These are phyloP conservation scores for Jacaranda mimosifolia DNA, from an alignment of 257 asterid species.

Conservation along the genomic window DNA sequence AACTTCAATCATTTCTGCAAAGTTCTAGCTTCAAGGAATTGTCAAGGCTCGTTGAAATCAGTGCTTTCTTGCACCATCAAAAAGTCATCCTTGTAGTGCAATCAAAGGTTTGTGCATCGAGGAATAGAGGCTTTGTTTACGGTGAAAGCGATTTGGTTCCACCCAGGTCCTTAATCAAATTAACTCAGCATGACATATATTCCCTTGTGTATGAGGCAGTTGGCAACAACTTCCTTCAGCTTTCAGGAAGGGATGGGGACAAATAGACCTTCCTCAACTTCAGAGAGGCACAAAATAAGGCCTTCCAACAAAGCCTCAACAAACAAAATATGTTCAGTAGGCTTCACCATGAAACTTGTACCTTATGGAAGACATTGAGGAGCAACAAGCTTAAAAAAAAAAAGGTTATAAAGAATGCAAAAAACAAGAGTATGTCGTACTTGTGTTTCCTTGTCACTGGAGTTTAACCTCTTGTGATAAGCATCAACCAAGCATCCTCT, in stretches of 20 bases:
- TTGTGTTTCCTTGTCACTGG: constrained; percentile 82
- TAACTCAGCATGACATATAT: too few species aligned
- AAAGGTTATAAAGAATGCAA: constrained; percentile 31
- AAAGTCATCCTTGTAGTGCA: background rate
- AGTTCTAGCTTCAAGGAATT: background rate
- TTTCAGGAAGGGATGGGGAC: too few species aligned
- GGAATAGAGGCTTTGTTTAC: too few species aligned
- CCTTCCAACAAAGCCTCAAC: background rate
- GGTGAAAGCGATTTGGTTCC: too few species aligned
- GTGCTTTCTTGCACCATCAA: background rate
- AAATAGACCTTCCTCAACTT: background rate
- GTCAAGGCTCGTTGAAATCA: background rate
- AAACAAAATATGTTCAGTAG: background rate
- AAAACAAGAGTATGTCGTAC: constrained; percentile 55
- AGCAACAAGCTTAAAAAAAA: constrained; percentile 15
- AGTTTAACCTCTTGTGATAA: constrained; percentile 86
- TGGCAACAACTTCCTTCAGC: too few species aligned
- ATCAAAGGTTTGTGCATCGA: background rate
- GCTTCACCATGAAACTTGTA: constrained; percentile 4
- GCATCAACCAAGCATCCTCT: constrained; percentile 84
- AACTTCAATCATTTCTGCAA: background rate
- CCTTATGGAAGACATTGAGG: background rate
- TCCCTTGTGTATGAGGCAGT: background rate
- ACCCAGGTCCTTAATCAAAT: too few species aligned
- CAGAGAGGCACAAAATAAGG: constrained; percentile 5